These are phyloP conservation scores for Aspergillus ibericus DNA, from an alignment of 2,329 filamentous ascomycete genomes.

Conservation along the genomic window DNA sequence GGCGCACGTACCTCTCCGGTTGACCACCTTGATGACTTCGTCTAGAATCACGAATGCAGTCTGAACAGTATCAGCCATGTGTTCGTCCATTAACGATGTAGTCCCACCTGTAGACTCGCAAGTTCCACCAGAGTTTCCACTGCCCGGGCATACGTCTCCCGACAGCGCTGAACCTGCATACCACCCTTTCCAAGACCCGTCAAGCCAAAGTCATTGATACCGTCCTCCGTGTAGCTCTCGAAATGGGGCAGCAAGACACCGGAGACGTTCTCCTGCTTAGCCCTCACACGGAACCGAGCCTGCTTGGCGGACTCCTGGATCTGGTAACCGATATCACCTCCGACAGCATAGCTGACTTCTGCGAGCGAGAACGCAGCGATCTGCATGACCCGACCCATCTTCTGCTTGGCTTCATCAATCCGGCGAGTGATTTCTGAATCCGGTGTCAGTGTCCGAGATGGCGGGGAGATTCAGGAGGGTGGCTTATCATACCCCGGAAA, in stretches of 20 bases:
- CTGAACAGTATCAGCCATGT: slow-evolving; percentile 38
- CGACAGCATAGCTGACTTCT: slow-evolving; percentile 95
- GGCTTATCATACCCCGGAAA: slow-evolving; percentile 70
- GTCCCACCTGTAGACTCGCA: slow-evolving; percentile 74
- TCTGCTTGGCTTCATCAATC: slow-evolving; percentile 98
- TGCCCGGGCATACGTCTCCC: slow-evolving; percentile 92
- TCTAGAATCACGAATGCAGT: slow-evolving; percentile 97
- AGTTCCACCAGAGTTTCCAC: slow-evolving; percentile 95
- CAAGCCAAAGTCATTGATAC: slow-evolving; percentile 91
- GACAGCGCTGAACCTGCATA: slow-evolving; percentile 90
- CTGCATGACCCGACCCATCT: slow-evolving; percentile 99
- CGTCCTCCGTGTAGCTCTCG: slow-evolving; percentile 85
- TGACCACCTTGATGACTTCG: slow-evolving; percentile 99
- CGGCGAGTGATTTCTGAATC: slow-evolving; percentile 82
- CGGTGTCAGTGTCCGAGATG: slow-evolving; percentile 26
- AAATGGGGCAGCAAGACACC: slow-evolving; percentile 93
- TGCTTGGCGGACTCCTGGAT: slow-evolving; percentile 94
- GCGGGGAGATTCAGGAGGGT: slow-evolving; percentile 20
- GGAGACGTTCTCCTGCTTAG: slow-evolving; percentile 97
- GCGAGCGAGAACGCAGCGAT: slow-evolving; percentile 97
- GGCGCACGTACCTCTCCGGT: slow-evolving; percentile 71
- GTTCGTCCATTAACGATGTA: neutral
- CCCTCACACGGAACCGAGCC: slow-evolving; percentile 87
- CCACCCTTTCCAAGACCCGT: slow-evolving; percentile 96
- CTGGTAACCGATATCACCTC: slow-evolving; percentile 93